Evolutionary conservation across 257 asterid species (phyloP).

Genomic region (Scutellaria minor): DNA sequence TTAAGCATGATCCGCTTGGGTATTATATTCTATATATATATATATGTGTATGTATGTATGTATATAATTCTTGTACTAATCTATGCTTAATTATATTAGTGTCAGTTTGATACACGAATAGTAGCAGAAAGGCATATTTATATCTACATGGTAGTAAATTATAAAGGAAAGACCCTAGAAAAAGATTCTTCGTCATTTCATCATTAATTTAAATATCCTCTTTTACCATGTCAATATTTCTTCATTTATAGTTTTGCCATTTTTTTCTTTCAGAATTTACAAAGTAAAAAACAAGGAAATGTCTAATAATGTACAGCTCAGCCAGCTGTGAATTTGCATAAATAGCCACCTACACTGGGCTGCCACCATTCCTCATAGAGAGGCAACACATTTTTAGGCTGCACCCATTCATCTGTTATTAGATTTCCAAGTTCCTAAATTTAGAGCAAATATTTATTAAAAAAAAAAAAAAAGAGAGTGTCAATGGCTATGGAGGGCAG

Average conservation of each 20-base stretch:
- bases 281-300: neutral
- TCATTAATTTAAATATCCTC: neutral
- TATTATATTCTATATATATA: slow-evolving; percentile 17
- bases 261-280: neutral
- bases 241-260: neutral
- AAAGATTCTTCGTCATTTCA: slow-evolving; percentile 9
- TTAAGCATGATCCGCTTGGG: slow-evolving; percentile 35
- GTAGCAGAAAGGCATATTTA: too few relatives aligned
- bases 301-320: slow-evolving; percentile 27
- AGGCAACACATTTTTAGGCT: slow-evolving; percentile 31
- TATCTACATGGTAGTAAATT: slow-evolving; percentile 29
- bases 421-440: slow-evolving; percentile 16
- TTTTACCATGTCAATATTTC: neutral
- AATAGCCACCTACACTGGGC: slow-evolving; percentile 33
- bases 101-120: too few relatives aligned
- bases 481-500: slow-evolving; percentile 42
- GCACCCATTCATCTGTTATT: neutral
- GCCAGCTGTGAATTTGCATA: slow-evolving; percentile 47
- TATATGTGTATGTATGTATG: too few relatives aligned
- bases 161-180: slow-evolving; percentile 10
- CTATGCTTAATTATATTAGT: neutral
- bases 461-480: neutral
- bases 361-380: slow-evolving; percentile 32
- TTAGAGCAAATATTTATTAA: too few relatives aligned
- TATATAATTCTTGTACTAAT: neutral